phyloP scores from a whole-genome alignment of 139 green algal species.

The Volvox africanus region DNA sequence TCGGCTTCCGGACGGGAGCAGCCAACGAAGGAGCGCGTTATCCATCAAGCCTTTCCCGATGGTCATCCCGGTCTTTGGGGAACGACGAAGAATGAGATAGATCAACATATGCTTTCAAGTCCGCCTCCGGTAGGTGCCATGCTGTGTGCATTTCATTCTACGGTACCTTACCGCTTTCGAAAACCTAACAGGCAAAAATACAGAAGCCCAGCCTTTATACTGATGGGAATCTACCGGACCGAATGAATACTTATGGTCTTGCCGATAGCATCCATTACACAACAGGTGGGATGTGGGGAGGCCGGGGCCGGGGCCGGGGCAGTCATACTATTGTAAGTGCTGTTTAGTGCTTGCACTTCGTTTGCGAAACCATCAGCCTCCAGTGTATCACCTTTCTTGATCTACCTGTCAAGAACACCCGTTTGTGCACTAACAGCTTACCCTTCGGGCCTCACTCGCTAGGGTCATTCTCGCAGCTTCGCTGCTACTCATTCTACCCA shows the following conservation, averaged over 20 bases:
- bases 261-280: slow-evolving; percentile 11
- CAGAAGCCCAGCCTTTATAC: slow-evolving; percentile 39
- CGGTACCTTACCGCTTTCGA: neutral
- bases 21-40: slow-evolving; percentile 16
- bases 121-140: neutral
- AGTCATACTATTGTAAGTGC: too few relatives aligned
- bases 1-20: neutral
- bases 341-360: too few relatives aligned
- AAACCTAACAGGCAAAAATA: neutral
- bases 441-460: too few relatives aligned
- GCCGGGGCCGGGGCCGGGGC: too few relatives aligned
- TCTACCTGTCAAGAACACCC: too few relatives aligned
- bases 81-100: slow-evolving; percentile 27
- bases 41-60: slow-evolving; percentile 6
- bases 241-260: slow-evolving; percentile 21
- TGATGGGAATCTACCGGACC: slow-evolving; percentile 14
- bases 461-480: too few relatives aligned
- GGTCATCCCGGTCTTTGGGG: slow-evolving; percentile 14
- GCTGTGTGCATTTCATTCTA: neutral
- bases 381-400: too few relatives aligned
- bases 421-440: too few relatives aligned
- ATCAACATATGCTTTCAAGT: neutral
- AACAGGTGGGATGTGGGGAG: neutral
- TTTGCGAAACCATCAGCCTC: too few relatives aligned
- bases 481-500: too few relatives aligned